Base-by-base conservation (phyloP, 2,329 filamentous ascomycete species). In the Fusarium tricinctum region DNA sequence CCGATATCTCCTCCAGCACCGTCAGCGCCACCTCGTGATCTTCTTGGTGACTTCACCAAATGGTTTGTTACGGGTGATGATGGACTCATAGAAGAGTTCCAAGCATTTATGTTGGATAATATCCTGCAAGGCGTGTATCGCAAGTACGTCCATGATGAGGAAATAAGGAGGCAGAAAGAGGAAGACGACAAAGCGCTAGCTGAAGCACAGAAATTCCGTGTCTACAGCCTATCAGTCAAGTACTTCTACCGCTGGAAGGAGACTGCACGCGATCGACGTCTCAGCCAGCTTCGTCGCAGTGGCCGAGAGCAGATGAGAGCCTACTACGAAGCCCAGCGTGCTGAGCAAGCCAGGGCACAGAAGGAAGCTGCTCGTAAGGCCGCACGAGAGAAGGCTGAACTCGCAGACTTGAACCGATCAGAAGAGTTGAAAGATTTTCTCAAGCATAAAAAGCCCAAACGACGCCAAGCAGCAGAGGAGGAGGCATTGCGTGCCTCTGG, bases 241-340 rank as follows among this genome's bases (percentile, higher is more conserved):
- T 89, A 81, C 73, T 88, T 88, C 62, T 88, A 88, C 68, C 79
- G 79, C 19, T 89, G 87, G 87, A 84, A 82, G 48, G 74, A 83
- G 15, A 81, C 77, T 39, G 84, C 83, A 10, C 81, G 85, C 14
- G 80, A 82, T 45, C 81, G 80, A 19, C 81, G 83, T 5, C 80
- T 85, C 17, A 81, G 82, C 57, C 80, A 80, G n/a, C 81, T 87
- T 22, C 84, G 86, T 9, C 81, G 80, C 32, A 80, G 82, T 40
- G 85, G 84, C 20, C 82, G 84, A 50, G 84, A 87, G 40, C 81
- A 85, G 63, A 80, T 85, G 66, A 81, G 81, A 28, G 76, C 78
- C 4, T 87, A 84, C 71, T 81, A 81, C 30, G 77, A 79, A 26
- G 77, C 78, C 5, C 80, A 80, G 53, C 75, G 76, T 33, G 75